Evolutionary conservation across 805 yeast genomes (phyloP).

Genomic region (Cyberlindnera nakhonratchasimensis): DNA sequence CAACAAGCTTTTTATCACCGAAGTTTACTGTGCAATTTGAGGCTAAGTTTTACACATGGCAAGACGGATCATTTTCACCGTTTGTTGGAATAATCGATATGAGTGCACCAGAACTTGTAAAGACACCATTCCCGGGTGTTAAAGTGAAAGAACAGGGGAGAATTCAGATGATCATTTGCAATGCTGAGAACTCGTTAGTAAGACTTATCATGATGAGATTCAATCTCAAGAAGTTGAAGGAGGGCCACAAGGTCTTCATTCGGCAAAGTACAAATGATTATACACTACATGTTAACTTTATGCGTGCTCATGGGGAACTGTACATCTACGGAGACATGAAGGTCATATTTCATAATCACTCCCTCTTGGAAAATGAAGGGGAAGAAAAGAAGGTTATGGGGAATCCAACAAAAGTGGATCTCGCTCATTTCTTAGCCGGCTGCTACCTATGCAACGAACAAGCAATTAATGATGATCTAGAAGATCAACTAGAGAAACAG

Average conservation of each 20-base stretch:
- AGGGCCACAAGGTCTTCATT: conserved; percentile 28
- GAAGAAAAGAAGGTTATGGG: conserved; percentile 22
- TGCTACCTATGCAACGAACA: conserved; percentile 11
- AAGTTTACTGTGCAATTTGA: conserved; percentile 23
- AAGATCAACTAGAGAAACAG: neutral
- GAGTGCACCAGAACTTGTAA: conserved; percentile 10
- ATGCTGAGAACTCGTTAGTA: conserved; percentile 29
- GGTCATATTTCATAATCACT: conserved; percentile 28
- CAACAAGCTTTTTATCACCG: conserved; percentile 1
- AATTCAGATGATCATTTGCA: conserved; percentile 31
- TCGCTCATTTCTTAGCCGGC: conserved; percentile 18
- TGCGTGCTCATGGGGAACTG: conserved; percentile 26
- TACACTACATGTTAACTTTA: conserved; percentile 23
- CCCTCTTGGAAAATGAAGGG: conserved; percentile 13
- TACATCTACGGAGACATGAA: conserved; percentile 32
- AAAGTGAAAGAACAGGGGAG: conserved; percentile 27
- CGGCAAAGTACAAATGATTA: conserved; percentile 24
- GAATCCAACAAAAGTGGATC: conserved; percentile 24
- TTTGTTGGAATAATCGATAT: conserved; percentile 32
- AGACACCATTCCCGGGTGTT: conserved; percentile 20
- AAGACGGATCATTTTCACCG: conserved; percentile 24
- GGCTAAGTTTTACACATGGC: conserved; percentile 27
- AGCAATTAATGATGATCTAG: conserved; percentile 4
- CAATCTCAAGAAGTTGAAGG: conserved; percentile 23
- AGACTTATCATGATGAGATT: conserved; percentile 28